Conservation (phyloP, 768 basidiomycete genomes). For the Mycena chlorophos region DNA sequence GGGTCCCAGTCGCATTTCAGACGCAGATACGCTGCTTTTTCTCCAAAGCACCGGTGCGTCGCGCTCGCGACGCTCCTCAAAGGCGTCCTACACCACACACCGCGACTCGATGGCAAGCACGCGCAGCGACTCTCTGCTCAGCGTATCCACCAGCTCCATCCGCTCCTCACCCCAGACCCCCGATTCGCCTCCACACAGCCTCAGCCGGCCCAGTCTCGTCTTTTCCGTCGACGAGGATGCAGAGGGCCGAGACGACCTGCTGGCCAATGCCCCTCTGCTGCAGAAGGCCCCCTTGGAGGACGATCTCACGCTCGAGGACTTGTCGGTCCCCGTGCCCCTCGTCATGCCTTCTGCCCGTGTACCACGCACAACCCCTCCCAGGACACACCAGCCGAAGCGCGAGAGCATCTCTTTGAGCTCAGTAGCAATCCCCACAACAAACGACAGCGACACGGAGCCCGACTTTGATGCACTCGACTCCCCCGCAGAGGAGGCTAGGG, state of each 20-base stretch:
- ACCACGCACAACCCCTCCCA: conserved; percentile 5
- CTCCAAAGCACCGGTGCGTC: conserved; percentile 29
- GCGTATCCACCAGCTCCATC: conserved; percentile 9
- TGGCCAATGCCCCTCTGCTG: conserved; percentile 17
- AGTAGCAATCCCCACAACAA: conserved; percentile 10
- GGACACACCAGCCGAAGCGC: conserved; percentile 2
- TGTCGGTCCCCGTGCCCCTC: conserved; percentile 3
- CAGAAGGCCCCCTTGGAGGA: conserved; percentile 17
- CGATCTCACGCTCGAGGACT: conserved; percentile 1
- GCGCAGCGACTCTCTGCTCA: conserved; percentile 16
- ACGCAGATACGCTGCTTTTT: conserved; percentile 47
- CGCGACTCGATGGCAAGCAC: conserved; percentile 23
- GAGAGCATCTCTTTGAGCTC: conserved; percentile 20
- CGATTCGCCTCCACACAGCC: conserved; percentile 17
- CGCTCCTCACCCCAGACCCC: conserved; percentile 26
- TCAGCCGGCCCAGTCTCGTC: conserved; percentile 27
- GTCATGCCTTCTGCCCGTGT: conserved; percentile 1
- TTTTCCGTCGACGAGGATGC: conserved; percentile 29
- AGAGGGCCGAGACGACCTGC: conserved; percentile 15
- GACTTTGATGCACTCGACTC: conserved; percentile 19
- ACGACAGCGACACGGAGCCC: conserved; percentile 18
- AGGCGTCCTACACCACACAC: conserved; percentile 24
- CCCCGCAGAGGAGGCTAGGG: conserved; percentile 3
- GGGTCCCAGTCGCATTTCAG: conserved; percentile 57
- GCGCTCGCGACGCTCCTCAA: conserved; percentile 32